A percentile compares a stretch with the other conserved stretches of the same genome.
phyloP scores from a whole-genome alignment of 2,329 filamentous ascomycete genomes.

The Clarireedia hainanense region DNA sequence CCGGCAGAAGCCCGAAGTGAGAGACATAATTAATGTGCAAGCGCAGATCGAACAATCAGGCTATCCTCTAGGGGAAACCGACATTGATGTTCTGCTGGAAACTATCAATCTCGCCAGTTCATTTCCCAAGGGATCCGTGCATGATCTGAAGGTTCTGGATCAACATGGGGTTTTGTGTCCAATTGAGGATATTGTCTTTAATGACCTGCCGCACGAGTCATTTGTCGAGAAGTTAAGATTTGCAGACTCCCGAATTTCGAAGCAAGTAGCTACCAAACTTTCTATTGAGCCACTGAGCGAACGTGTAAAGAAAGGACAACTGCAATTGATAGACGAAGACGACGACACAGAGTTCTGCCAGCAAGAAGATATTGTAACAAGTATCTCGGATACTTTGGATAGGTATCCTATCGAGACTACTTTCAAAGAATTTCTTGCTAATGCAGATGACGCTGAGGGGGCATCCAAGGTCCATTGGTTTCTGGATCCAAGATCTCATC shows the following conservation, averaged over 20 bases:
- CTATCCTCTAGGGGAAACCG: constrained; percentile 13
- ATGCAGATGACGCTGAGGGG: constrained; percentile 28
- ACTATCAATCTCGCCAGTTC: constrained; percentile 18
- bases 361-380: constrained; percentile 24
- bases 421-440: constrained; percentile 32
- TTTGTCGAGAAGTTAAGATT: constrained; percentile 12
- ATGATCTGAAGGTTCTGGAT: constrained; percentile 18
- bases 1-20: constrained; percentile 11
- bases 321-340: constrained; percentile 20
- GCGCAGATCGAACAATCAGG: constrained; percentile 14
- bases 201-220: constrained; percentile 9
- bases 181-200: constrained; percentile 17
- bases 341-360: constrained; percentile 28
- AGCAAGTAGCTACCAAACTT: constrained; percentile 9
- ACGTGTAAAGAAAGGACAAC: constrained; percentile 13
- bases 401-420: constrained; percentile 28
- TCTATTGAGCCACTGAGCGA: constrained; percentile 18
- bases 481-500: constrained; percentile 22
- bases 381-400: constrained; percentile 28
- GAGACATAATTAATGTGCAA: constrained; percentile 19
- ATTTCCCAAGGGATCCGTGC: constrained; percentile 8
- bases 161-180: constrained; percentile 11
- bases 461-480: constrained; percentile 28
- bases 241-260: constrained; percentile 19
- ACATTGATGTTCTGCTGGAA: constrained; percentile 21